Evolutionary conservation across 331 rosid genomes (phyloP), one percentile per base, ranked within the genome.

Genomic region (Quercus lobata): DNA sequence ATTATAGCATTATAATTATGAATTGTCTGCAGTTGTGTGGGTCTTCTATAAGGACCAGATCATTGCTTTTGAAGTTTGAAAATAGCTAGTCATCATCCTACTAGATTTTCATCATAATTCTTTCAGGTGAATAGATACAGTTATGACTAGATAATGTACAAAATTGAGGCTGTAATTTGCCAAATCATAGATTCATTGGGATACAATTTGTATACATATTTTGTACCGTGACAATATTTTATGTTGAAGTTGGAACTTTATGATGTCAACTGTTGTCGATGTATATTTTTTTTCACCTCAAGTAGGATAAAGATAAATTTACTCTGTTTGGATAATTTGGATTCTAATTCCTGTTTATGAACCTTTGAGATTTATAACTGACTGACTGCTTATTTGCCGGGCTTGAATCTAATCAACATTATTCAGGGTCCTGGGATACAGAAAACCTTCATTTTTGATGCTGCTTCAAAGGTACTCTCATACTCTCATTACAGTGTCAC

Each of bases 401-500:
- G 57, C 61, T 80, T 19, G 22, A 34, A 68, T 76, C 54, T 71
- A 49, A 73, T 25, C 55, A 73, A 73, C 29, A 71, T 79, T 60
- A 78, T 75, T 80, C 88, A 93, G 97, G 97, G 97, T 22, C 78
- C 82, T 44, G 94, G 97, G 83, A 76, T 93, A 69, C 84, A 22
- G 19, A 90, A 83, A 65, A 83, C 78, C 90, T 88, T 93, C 84
- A 80, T 91, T 80, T 83, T 70, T 10, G 35, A 85, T 55, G 93
- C 91, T 19, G 86, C 90, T 79, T 91, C 89, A 18, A 78, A 87
- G 97, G 97, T 91, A 82, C 34, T 60, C 54, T 49, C 54, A 49
- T 49, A 49, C 54, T 49, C 72, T 66, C 25, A 7, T 9, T 63
- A 27, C 25, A 58, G 56, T 9, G 21, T 25, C 9, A 22, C 62